Percentiles rank a stretch among this genome's conserved stretches.
Conservation (phyloP, 1,284 basidiomycete genomes). For the Microstroma glucosiphilum region DNA sequence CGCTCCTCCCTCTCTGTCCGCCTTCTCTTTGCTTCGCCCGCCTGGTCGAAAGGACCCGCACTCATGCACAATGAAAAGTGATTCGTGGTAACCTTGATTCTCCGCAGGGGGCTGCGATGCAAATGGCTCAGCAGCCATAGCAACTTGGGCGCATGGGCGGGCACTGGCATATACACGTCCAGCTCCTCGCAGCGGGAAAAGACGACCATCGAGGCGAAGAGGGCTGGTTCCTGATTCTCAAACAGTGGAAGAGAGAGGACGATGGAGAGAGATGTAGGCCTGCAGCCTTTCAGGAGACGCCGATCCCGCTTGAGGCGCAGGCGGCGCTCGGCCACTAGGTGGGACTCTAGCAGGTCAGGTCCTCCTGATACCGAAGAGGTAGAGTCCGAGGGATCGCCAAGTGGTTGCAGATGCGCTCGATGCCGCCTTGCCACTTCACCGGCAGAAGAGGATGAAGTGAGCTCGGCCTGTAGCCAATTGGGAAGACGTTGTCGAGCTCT, state of each 20-base stretch:
- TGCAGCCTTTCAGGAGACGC: slow-evolving; percentile 18
- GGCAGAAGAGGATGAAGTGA: slow-evolving; percentile 21
- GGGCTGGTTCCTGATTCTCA: slow-evolving; percentile 39
- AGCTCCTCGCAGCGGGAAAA: slow-evolving; percentile 43
- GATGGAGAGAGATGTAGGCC: slow-evolving; percentile 34
- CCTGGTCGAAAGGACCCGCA: slow-evolving; percentile 21
- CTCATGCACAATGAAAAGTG: slow-evolving; percentile 36
- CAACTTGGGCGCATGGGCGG: slow-evolving; percentile 27
- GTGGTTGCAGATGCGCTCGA: slow-evolving; percentile 31
- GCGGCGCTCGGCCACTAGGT: no score
- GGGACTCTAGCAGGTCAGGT: no score
- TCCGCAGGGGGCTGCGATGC: slow-evolving; percentile 23
- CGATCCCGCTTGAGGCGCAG: not conserved
- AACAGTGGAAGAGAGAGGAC: slow-evolving; percentile 41
- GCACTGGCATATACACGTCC: slow-evolving; percentile 34
- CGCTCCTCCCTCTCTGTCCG: not conserved
- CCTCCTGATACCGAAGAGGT: no score
- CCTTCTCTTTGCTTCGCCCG: not conserved
- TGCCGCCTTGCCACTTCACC: slow-evolving; percentile 32
- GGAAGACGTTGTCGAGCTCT: slow-evolving; percentile 31
- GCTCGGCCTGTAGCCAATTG: slow-evolving; percentile 41
- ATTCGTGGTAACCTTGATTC: slow-evolving; percentile 33
- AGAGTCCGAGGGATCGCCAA: slow-evolving; percentile 9
- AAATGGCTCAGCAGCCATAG: slow-evolving; percentile 28
- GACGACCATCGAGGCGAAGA: slow-evolving; percentile 37